These are phyloP conservation scores for Paraphoma chrysanthemicola DNA, from an alignment of 2,329 filamentous ascomycete species.

Conservation along the genomic window DNA sequence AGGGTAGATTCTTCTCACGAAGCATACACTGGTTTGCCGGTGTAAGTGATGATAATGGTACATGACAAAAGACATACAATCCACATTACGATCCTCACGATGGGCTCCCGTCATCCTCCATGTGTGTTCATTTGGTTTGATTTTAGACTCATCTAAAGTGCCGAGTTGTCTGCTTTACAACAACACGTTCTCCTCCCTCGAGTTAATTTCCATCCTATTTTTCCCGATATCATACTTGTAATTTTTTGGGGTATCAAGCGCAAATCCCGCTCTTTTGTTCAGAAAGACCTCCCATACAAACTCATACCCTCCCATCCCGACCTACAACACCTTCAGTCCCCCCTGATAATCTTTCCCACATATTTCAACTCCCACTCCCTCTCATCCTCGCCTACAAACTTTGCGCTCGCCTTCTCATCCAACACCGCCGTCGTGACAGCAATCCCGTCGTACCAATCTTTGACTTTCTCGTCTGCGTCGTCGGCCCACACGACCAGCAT, in stretches of 20 bases:
- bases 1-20: not conserved
- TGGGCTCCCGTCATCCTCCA: not conserved
- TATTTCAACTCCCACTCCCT: slow-evolving; percentile 48
- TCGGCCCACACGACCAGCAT: slow-evolving; percentile 44
- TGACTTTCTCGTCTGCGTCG: slow-evolving; percentile 37
- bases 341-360: slow-evolving; percentile 44
- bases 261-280: not conserved
- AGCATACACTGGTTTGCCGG: slow-evolving; percentile 6
- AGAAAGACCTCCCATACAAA: not conserved
- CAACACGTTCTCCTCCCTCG: not conserved
- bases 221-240: not conserved
- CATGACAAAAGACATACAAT: slow-evolving; percentile 13
- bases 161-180: not conserved
- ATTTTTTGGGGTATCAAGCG: not conserved
- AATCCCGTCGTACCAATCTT: slow-evolving; percentile 47
- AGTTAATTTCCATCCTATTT: not conserved
- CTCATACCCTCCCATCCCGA: not conserved
- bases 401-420: slow-evolving; percentile 36
- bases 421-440: slow-evolving; percentile 34
- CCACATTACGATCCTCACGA: not conserved
- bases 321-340: slow-evolving; percentile 16
- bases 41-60: slow-evolving; percentile 22
- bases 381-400: slow-evolving; percentile 38
- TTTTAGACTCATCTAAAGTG: not conserved
- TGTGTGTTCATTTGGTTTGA: not conserved